Percentiles rank a stretch among this genome's conserved stretches.
Conservation (phyloP, 1,284 basidiomycete species). For the Rhodotorula glutinis region DNA sequence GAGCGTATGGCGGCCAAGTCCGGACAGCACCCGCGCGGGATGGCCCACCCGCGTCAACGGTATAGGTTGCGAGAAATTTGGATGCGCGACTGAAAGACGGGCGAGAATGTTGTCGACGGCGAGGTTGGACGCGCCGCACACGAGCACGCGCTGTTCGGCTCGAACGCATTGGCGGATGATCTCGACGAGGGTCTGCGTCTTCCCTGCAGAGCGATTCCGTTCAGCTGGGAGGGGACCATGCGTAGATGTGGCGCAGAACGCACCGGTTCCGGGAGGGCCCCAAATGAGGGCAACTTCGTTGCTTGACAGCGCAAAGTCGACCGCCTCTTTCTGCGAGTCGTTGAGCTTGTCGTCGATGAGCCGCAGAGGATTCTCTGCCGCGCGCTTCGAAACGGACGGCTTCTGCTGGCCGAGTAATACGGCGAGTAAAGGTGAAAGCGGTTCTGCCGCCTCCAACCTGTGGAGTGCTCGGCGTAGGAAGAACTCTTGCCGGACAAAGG, state of each 20-base stretch:
- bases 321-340: slow-evolving; percentile 74
- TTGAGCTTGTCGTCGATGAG: slow-evolving; percentile 63
- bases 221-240: not conserved
- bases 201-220: slow-evolving; percentile 60
- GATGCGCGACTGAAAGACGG: slow-evolving; percentile 27
- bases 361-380: not conserved
- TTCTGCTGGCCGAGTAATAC: slow-evolving; percentile 21
- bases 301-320: slow-evolving; percentile 67
- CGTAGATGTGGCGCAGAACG: slow-evolving; percentile 32
- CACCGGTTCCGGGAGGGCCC: slow-evolving; percentile 72
- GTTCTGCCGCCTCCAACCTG: slow-evolving; percentile 11
- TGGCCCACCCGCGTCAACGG: slow-evolving; percentile 77
- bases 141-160: slow-evolving; percentile 59
- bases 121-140: slow-evolving; percentile 87
- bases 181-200: slow-evolving; percentile 88
- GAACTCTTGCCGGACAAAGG: slow-evolving; percentile 25
- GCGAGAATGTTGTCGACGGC: slow-evolving; percentile 61
- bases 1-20: slow-evolving; percentile 72
- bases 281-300: slow-evolving; percentile 88
- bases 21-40: slow-evolving; percentile 84
- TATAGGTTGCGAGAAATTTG: slow-evolving; percentile 15
- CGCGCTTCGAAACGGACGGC: not conserved
- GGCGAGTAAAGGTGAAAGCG: slow-evolving; percentile 17
- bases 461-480: slow-evolving; percentile 16
- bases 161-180: slow-evolving; percentile 77